A percentile compares a stretch with the other conserved stretches of the same genome.
Conservation (phyloP, 2,329 filamentous ascomycete species). For the Epichloe amarillans region DNA sequence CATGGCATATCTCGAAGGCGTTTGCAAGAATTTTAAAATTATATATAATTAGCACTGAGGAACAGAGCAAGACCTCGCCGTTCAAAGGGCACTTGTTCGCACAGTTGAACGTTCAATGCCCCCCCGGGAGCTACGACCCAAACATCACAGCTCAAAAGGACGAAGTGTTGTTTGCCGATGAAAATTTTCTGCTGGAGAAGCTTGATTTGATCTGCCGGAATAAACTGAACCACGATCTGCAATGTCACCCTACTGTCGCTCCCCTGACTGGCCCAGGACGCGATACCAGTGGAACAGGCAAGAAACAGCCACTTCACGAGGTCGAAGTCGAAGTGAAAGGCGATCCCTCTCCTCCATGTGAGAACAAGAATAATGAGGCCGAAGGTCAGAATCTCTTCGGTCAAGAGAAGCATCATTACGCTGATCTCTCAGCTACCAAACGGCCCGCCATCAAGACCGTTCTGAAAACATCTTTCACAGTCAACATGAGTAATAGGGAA, state of each 20-base stretch:
- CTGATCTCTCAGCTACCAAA: not conserved
- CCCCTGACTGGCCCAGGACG: not conserved
- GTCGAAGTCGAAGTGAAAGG: not conserved
- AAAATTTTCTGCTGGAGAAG: constrained; percentile 28
- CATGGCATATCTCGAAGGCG: constrained; percentile 36
- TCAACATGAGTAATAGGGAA: constrained; percentile 20
- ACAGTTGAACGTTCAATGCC: constrained; percentile 49
- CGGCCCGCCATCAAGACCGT: not conserved
- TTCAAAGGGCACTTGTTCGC: constrained; percentile 43
- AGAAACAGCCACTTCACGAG: not conserved
- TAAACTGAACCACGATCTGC: constrained; percentile 19
- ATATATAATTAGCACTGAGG: constrained; percentile 12
- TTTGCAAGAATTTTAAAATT: constrained; percentile 40
- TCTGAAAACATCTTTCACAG: constrained; percentile 17
- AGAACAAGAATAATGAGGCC: not conserved
- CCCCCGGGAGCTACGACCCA: constrained; percentile 50
- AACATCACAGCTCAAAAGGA: constrained; percentile 63
- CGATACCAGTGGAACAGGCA: not conserved
- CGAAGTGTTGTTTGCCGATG: constrained; percentile 53
- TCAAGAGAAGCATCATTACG: not conserved
- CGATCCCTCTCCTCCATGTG: not conserved
- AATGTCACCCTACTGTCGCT: no score
- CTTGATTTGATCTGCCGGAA: constrained; percentile 32
- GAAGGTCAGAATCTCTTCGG: not conserved
- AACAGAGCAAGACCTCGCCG: not conserved